Conservation (phyloP, 495 filamentous ascomycete species). For the Xylaria nigripes region DNA sequence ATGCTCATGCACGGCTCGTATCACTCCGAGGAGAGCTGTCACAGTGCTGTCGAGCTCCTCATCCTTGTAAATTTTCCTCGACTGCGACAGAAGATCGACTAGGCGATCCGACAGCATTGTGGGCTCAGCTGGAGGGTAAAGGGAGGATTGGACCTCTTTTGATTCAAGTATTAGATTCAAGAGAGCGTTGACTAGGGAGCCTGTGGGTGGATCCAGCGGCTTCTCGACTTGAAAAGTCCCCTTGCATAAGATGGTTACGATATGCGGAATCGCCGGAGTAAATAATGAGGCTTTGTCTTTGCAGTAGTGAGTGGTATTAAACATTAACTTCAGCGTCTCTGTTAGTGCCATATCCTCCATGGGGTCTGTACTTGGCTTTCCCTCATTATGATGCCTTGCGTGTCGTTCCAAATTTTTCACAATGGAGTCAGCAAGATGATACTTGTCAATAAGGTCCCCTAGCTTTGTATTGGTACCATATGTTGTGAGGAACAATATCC, state of each 20-base stretch:
- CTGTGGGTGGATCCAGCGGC: conserved; percentile 38
- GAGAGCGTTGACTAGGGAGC: conserved; percentile 67
- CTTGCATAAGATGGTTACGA: conserved; percentile 61
- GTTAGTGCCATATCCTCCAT: conserved; percentile 73
- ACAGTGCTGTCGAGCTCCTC: conserved; percentile 59
- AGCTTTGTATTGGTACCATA: conserved; percentile 71
- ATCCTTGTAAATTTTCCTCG: conserved; percentile 51
- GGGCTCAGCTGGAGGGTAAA: conserved; percentile 61
- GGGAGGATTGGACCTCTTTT: conserved; percentile 28
- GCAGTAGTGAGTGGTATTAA: conserved; percentile 73
- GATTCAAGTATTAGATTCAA: conserved; percentile 62
- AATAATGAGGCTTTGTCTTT: conserved; percentile 53
- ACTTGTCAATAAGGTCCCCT: conserved; percentile 55
- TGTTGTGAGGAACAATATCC: conserved; percentile 79
- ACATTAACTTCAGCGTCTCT: conserved; percentile 82
- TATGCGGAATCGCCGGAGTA: conserved; percentile 55
- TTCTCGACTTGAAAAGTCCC: conserved; percentile 25
- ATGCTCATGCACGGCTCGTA: conserved; percentile 63
- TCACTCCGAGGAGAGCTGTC: conserved; percentile 61
- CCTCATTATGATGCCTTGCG: conserved; percentile 29
- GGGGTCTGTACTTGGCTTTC: conserved; percentile 36
- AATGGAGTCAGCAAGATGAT: conserved; percentile 63
- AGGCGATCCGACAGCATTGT: conserved; percentile 59
- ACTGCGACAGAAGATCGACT: conserved; percentile 62
- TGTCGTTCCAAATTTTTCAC: conserved; percentile 61